Evolutionary conservation across 2,329 filamentous ascomycete genomes (phyloP).

Genomic region (Penicillium nordicum): DNA sequence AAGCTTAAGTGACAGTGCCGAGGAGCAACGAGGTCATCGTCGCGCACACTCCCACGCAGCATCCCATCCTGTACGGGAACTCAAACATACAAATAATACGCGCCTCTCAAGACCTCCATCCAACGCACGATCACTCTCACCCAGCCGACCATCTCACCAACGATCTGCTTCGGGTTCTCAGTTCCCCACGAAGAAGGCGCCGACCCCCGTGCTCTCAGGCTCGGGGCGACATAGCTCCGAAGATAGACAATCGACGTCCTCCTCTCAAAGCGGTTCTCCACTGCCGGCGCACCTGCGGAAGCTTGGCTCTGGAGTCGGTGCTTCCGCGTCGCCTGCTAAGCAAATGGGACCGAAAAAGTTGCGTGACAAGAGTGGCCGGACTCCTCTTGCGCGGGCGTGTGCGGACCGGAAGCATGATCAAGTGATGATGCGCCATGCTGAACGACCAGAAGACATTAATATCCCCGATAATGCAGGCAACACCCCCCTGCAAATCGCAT

Average conservation of each 20-base stretch:
- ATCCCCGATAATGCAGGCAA: conserved; percentile 93
- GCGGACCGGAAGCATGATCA: conserved; percentile 77
- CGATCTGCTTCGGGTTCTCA: conserved; percentile 37
- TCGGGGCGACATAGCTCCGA: conserved; percentile 45
- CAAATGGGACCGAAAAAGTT: conserved; percentile 72
- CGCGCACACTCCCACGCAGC: conserved; percentile 22
- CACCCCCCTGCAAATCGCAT: conserved; percentile 88
- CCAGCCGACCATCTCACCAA: conserved; percentile 36
- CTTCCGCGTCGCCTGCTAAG: conserved; percentile 63
- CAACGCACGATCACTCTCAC: conserved; percentile 37
- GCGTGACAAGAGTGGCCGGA: conserved; percentile 88
- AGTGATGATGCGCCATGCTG: conserved; percentile 69
- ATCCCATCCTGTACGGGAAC: conserved; percentile 22
- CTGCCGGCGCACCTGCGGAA: conserved; percentile 42
- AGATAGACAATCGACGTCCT: conserved; percentile 45
- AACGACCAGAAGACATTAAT: conserved; percentile 84
- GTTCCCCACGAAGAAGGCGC: conserved; percentile 35
- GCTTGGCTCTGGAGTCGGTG: conserved; percentile 39
- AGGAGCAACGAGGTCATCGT: conserved; percentile 29
- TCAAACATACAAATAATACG: conserved; percentile 28
- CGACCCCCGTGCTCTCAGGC: conserved; percentile 42
- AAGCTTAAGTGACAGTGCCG: conserved; percentile 37
- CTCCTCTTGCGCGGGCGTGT: conserved; percentile 83
- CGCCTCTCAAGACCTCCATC: conserved; percentile 30
- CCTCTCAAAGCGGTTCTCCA: conserved; percentile 45